These are phyloP conservation scores for Chrysoporthe deuterocubensis DNA, from an alignment of 2,329 filamentous ascomycete genomes.

Conservation along the genomic window DNA sequence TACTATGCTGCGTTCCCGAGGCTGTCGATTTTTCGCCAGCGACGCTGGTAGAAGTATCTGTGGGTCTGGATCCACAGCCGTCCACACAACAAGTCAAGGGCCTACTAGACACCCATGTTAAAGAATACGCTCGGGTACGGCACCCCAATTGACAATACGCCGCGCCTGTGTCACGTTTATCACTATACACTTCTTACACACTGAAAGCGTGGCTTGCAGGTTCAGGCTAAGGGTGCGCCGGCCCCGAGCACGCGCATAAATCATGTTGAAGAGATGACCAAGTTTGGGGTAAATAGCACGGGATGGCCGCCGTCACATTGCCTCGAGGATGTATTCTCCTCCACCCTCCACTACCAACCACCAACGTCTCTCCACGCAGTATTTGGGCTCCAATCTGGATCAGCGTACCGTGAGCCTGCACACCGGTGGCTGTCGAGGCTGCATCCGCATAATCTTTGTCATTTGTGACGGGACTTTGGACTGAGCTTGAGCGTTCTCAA, in stretches of 20 bases:
- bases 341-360: slow-evolving; percentile 3
- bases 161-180: not conserved
- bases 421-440: slow-evolving; percentile 15
- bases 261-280: not conserved
- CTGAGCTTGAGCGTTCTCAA: slow-evolving; percentile 15
- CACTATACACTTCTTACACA: not conserved
- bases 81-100: too few species aligned
- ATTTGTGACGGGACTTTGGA: not conserved
- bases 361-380: slow-evolving; percentile 9
- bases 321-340: not conserved
- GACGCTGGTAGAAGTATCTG: too few species aligned
- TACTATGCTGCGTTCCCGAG: too few species aligned
- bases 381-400: slow-evolving; percentile 11
- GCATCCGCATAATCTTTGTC: slow-evolving; percentile 10
- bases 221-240: not conserved
- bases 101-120: too few species aligned
- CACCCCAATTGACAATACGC: not conserved
- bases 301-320: too few species aligned
- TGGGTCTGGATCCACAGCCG: too few species aligned
- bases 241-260: not conserved
- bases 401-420: slow-evolving; percentile 16
- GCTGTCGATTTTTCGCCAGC: too few species aligned
- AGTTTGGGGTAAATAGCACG: not conserved
- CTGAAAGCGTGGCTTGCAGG: not conserved
- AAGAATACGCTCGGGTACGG: not conserved